These are phyloP conservation scores for Coccomyxa subellipsoidea DNA, from an alignment of 163 green algal species.

Conservation along the genomic window DNA sequence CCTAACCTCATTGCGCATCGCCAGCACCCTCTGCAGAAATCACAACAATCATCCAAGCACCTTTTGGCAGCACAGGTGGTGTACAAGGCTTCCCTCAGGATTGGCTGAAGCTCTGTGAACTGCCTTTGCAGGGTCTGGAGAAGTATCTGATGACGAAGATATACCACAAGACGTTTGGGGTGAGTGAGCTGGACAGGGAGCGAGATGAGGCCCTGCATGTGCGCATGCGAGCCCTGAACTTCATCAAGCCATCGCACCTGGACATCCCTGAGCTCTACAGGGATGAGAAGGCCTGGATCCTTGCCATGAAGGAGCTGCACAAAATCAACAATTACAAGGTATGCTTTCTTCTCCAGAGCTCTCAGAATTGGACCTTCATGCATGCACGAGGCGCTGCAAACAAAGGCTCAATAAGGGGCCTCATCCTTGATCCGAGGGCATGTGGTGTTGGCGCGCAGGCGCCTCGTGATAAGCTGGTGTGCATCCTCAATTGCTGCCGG, in stretches of 20 bases:
- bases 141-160: conserved; percentile 98
- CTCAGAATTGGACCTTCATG: too few species aligned
- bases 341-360: not conserved
- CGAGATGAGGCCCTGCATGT: conserved; percentile 61
- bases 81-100: too few species aligned
- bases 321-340: conserved; percentile 84
- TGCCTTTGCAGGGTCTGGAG: conserved; percentile 90
- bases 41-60: too few species aligned
- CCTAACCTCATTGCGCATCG: too few species aligned
- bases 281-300: conserved; percentile 51
- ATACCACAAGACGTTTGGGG: conserved; percentile 73
- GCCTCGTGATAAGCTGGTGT: conserved; percentile 94
- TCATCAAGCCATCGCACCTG: conserved; percentile 81
- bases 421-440: too few species aligned
- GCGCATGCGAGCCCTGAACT: conserved; percentile 65
- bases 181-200: conserved; percentile 61
- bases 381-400: too few species aligned
- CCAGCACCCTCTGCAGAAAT: too few species aligned
- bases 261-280: conserved; percentile 56
- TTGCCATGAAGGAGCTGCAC: conserved; percentile 80
- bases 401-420: too few species aligned
- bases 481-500: conserved; percentile 87
- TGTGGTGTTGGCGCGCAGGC: conserved; percentile 49
- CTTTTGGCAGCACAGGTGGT: too few species aligned
- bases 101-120: too few species aligned